A percentile compares a stretch with the other conserved stretches of the same genome.
phyloP scores from a whole-genome alignment of 495 filamentous ascomycete genomes.

The Penicillium canescens region DNA sequence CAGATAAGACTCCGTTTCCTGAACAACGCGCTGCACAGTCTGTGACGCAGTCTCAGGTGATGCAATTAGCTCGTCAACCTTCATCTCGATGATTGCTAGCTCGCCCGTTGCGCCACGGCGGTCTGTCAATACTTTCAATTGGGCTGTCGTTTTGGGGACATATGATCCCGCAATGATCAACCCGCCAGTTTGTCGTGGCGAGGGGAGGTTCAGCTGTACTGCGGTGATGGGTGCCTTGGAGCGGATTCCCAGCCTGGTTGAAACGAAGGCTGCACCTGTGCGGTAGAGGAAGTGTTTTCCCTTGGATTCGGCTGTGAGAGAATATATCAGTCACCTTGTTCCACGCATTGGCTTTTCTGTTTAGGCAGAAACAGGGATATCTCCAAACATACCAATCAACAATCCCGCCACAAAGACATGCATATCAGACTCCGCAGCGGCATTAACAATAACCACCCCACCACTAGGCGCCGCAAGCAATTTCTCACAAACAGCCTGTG shows the following conservation, averaged over 20 bases:
- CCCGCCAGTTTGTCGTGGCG: conserved; percentile 36
- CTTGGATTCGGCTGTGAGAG: conserved; percentile 33
- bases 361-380: background rate
- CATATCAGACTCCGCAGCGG: conserved; percentile 54
- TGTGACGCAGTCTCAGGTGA: conserved; percentile 23
- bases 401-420: conserved; percentile 48
- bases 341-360: too few relatives aligned
- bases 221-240: conserved; percentile 46
- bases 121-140: conserved; percentile 41
- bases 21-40: conserved; percentile 24
- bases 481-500: conserved; percentile 36
- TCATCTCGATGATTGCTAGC: conserved; percentile 49
- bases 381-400: conserved; percentile 32
- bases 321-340: background rate
- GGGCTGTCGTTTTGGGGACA: conserved; percentile 55
- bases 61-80: conserved; percentile 43
- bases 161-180: conserved; percentile 56
- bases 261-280: conserved; percentile 56
- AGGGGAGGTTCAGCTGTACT: conserved; percentile 35
- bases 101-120: conserved; percentile 28
- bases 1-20: conserved; percentile 28
- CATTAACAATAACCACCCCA: conserved; percentile 51
- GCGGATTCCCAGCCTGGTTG: conserved; percentile 50
- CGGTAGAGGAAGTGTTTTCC: conserved; percentile 54
- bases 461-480: conserved; percentile 33